Evolutionary conservation across 1,139 yeast species (phyloP).

Genomic region (Hansenula sp.): DNA sequence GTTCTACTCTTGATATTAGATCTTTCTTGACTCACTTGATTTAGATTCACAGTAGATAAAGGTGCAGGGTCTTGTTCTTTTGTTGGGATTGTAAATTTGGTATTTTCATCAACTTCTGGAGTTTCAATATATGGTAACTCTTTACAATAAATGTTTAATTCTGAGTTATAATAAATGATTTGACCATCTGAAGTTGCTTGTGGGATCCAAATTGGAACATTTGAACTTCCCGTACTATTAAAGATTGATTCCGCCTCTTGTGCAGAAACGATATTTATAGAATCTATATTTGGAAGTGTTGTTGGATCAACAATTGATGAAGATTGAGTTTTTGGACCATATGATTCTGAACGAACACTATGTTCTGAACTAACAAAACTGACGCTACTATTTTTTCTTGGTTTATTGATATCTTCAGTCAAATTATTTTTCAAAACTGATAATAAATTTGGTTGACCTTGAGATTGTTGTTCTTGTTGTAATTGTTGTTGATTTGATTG

Average conservation of each 20-base stretch:
- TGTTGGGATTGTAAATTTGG: slow-evolving; percentile 23
- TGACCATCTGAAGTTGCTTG: slow-evolving; percentile 52
- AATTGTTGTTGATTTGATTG: slow-evolving; percentile 23
- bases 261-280: slow-evolving; percentile 25
- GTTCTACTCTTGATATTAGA: slow-evolving; percentile 8
- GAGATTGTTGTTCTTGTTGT: slow-evolving; percentile 1
- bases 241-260: slow-evolving; percentile 32
- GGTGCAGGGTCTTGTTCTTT: slow-evolving; percentile 7
- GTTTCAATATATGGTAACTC: slow-evolving; percentile 45
- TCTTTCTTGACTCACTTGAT: slow-evolving; percentile 9
- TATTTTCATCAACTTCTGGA: slow-evolving; percentile 29
- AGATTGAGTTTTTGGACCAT: not conserved
- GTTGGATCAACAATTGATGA: not conserved
- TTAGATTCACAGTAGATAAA: slow-evolving; percentile 7
- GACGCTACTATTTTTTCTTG: slow-evolving; percentile 18
- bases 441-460: slow-evolving; percentile 4
- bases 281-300: slow-evolving; percentile 6
- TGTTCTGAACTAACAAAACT: slow-evolving; percentile 20
- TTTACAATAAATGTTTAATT: slow-evolving; percentile 52
- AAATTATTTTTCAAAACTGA: slow-evolving; percentile 15
- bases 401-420: slow-evolving; percentile 7
- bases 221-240: slow-evolving; percentile 22
- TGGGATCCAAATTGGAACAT: slow-evolving; percentile 48
- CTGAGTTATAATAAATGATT: slow-evolving; percentile 53
- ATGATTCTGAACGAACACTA: slow-evolving; percentile 8